phyloP scores from a whole-genome alignment of 129 eudicot genomes.

The Escallonia herrerae region DNA sequence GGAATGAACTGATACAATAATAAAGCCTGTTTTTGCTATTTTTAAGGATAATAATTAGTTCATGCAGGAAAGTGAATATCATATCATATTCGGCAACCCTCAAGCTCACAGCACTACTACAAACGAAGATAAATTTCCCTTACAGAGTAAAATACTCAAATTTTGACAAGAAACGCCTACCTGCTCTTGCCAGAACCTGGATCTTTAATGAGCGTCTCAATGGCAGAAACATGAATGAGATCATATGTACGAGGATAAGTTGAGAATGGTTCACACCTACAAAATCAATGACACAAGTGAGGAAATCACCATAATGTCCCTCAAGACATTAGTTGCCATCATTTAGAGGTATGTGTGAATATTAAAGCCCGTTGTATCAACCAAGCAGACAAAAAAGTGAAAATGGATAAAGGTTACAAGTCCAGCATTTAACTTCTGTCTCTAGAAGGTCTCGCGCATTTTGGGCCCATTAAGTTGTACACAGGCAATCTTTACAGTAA shows the following conservation, averaged over 20 bases:
- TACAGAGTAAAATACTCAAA: no score
- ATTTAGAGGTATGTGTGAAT: neutral
- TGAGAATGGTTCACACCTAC: constrained; percentile 98
- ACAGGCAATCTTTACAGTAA: no score
- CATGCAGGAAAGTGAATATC: no score
- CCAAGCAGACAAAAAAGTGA: neutral
- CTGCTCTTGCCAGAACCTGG: constrained; percentile 66
- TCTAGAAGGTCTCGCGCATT: neutral
- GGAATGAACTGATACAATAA: no score
- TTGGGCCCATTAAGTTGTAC: neutral
- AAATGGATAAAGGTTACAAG: neutral
- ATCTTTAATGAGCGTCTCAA: constrained; percentile 78
- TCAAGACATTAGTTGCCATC: neutral
- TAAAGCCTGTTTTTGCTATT: no score
- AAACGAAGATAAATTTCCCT: no score
- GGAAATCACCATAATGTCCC: neutral
- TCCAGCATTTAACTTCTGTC: neutral
- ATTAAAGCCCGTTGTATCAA: neutral
- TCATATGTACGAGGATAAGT: constrained; percentile 96
- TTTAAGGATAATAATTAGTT: no score
- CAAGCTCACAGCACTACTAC: no score
- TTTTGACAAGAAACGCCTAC: constrained; percentile 19
- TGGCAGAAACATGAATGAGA: constrained; percentile 65
- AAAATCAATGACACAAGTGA: constrained; percentile 1
- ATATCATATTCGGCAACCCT: no score